phyloP scores from a whole-genome alignment of 768 basidiomycete species.

The Pleurotus salmoneostramineus region DNA sequence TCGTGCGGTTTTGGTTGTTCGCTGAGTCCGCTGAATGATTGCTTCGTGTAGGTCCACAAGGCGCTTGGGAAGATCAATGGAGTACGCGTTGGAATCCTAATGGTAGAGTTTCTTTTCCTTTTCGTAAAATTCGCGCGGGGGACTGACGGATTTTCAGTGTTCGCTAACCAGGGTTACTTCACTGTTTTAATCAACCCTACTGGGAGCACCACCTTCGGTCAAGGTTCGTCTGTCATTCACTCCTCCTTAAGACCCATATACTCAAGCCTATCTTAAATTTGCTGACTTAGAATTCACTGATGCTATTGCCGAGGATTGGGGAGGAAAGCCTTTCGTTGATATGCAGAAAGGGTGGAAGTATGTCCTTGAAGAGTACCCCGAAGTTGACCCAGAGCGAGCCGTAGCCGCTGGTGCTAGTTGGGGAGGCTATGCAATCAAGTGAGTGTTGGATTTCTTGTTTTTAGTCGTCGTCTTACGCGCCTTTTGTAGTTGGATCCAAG shows the following conservation, averaged over 20 bases:
- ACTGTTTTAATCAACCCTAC: slow-evolving; percentile 89
- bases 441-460: slow-evolving; percentile 12
- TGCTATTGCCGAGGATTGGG: slow-evolving; percentile 78
- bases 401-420: slow-evolving; percentile 82
- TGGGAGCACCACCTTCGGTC: slow-evolving; percentile 90
- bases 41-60: slow-evolving; percentile 55
- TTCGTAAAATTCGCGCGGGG: background rate
- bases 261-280: background rate
- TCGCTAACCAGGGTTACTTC: slow-evolving; percentile 87
- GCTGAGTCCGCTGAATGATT: background rate
- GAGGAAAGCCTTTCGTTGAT: slow-evolving; percentile 82
- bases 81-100: slow-evolving; percentile 92
- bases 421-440: slow-evolving; percentile 91
- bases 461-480: slow-evolving; percentile 5
- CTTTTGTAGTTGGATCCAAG: slow-evolving; percentile 81
- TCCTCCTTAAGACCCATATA: background rate
- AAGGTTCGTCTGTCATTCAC: slow-evolving; percentile 41
- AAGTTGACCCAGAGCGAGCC: slow-evolving; percentile 67
- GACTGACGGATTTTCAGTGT: slow-evolving; percentile 40
- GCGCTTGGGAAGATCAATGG: slow-evolving; percentile 92
- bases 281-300: slow-evolving; percentile 64
- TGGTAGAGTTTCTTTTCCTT: slow-evolving; percentile 29
- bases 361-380: slow-evolving; percentile 61
- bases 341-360: slow-evolving; percentile 73
- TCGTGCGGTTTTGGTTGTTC: background rate